These are phyloP conservation scores for Quambalaria eucalypti DNA, from an alignment of 1,284 basidiomycete genomes.

Conservation along the genomic window DNA sequence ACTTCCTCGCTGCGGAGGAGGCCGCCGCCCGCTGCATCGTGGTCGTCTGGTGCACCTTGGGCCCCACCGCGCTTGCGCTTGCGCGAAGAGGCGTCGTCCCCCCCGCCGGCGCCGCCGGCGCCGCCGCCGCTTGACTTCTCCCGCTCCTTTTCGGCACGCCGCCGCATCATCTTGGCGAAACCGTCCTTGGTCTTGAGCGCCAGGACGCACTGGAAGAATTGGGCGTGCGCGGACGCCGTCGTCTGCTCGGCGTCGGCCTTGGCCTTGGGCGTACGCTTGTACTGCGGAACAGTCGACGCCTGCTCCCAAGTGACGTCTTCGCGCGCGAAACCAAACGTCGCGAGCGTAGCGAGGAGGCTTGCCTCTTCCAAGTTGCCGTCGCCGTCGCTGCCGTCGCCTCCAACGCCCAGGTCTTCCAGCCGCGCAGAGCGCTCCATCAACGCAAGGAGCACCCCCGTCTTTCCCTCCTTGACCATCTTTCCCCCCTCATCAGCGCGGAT, in stretches of 20 bases:
- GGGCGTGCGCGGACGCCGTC: not conserved
- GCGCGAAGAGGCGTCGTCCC: not conserved
- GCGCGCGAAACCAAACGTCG: not conserved
- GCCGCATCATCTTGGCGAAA: not conserved
- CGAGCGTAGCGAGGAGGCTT: not conserved
- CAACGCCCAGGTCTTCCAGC: too few relatives aligned
- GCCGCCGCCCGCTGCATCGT: not conserved
- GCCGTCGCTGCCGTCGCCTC: not conserved
- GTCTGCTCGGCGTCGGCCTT: not conserved
- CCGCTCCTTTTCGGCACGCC: not conserved
- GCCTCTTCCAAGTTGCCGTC: not conserved
- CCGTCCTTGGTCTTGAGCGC: conserved; percentile 1
- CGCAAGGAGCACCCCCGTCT: conserved; percentile 4
- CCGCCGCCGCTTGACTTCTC: not conserved
- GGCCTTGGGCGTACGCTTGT: not conserved
- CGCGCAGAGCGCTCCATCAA: conserved; percentile 1
- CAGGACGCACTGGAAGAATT: too few relatives aligned
- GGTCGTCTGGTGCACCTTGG: not conserved
- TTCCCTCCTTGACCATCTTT: conserved; percentile 13
- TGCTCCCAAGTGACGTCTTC: too few relatives aligned
- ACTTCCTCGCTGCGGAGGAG: conserved; percentile 3
- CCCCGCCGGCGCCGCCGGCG: not conserved
- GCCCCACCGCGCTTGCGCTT: not conserved
- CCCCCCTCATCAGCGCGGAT: conserved; percentile 8
- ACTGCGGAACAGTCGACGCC: too few relatives aligned